Percentiles rank a stretch among this genome's conserved stretches.
Conservation (phyloP, 352 stramenopile species). For the Pythium periplocum region DNA sequence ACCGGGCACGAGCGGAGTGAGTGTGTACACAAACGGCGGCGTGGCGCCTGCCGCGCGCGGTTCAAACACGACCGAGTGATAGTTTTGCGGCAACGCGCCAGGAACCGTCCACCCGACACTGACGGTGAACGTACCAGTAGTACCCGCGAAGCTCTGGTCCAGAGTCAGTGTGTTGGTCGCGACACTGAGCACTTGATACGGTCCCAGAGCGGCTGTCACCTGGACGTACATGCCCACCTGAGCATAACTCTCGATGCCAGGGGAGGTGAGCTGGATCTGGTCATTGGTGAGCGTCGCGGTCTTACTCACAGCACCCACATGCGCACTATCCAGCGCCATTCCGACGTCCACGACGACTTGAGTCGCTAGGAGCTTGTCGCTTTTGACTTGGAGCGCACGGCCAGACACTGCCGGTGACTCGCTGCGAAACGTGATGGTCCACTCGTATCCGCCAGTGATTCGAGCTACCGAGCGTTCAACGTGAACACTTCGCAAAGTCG, state of each 20-base stretch:
- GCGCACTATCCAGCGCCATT: slow-evolving; percentile 28
- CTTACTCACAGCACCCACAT: slow-evolving; percentile 36
- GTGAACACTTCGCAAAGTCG: slow-evolving; percentile 61
- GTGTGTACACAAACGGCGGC: slow-evolving; percentile 37
- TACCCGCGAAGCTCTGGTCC: slow-evolving; percentile 31
- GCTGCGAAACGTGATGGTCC: slow-evolving; percentile 71
- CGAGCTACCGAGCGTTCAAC: slow-evolving; percentile 52
- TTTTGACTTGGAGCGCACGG: slow-evolving; percentile 36
- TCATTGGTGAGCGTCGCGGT: slow-evolving; percentile 27
- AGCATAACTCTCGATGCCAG: slow-evolving; percentile 29
- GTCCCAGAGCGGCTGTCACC: slow-evolving; percentile 30
- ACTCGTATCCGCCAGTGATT: slow-evolving; percentile 53
- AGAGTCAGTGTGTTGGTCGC: slow-evolving; percentile 50
- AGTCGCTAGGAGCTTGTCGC: slow-evolving; percentile 25
- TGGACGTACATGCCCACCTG: slow-evolving; percentile 50
- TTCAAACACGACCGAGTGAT: slow-evolving; percentile 36
- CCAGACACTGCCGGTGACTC: slow-evolving; percentile 35
- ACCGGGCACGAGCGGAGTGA: slow-evolving; percentile 67
- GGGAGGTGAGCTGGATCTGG: slow-evolving; percentile 27
- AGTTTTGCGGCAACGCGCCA: slow-evolving; percentile 42
- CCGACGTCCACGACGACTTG: slow-evolving; percentile 35
- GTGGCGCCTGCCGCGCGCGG: neutral
- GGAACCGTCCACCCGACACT: slow-evolving; percentile 63
- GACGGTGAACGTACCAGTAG: slow-evolving; percentile 28
- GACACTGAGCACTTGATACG: slow-evolving; percentile 45